Evolutionary conservation across 148 eudicot genomes (phyloP).

Genomic region (Camellia lanceoleosa): DNA sequence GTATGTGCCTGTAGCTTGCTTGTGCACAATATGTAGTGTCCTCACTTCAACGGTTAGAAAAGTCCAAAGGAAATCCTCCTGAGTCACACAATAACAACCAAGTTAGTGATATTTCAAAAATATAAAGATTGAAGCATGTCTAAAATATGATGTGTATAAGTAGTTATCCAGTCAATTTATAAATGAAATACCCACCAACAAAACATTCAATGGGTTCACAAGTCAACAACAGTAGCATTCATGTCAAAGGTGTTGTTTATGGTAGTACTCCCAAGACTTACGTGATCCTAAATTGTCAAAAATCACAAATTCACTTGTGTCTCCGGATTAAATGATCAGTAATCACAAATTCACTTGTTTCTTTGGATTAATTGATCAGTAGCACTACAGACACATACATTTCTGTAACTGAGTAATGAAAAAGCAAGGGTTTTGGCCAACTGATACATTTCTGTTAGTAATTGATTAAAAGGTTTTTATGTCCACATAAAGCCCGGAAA

Average conservation of each 20-base stretch:
- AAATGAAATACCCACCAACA: neutral
- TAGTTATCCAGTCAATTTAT: neutral
- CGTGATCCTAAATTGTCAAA: neutral
- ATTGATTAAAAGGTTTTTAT: no score
- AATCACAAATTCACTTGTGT: no score
- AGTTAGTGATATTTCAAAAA: neutral
- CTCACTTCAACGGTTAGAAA: conserved; percentile 23
- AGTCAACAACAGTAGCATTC: neutral
- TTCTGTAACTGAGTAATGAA: no score
- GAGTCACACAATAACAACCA: conserved; percentile 8
- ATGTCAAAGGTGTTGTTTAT: neutral
- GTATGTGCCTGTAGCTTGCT: conserved; percentile 23
- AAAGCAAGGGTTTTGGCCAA: no score
- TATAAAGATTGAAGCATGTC: neutral
- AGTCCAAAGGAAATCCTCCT: conserved; percentile 33
- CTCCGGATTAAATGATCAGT: no score
- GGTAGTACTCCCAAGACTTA: neutral
- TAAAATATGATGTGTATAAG: no score
- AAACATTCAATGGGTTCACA: neutral
- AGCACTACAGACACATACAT: no score
- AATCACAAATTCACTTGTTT: no score
- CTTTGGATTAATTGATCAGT: no score
- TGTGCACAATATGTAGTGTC: conserved; percentile 22
- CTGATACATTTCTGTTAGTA: no score
- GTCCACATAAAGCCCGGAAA: neutral